Conservation (phyloP, 2,329 filamentous ascomycete genomes). For the Colletotrichum ledebouriae region DNA sequence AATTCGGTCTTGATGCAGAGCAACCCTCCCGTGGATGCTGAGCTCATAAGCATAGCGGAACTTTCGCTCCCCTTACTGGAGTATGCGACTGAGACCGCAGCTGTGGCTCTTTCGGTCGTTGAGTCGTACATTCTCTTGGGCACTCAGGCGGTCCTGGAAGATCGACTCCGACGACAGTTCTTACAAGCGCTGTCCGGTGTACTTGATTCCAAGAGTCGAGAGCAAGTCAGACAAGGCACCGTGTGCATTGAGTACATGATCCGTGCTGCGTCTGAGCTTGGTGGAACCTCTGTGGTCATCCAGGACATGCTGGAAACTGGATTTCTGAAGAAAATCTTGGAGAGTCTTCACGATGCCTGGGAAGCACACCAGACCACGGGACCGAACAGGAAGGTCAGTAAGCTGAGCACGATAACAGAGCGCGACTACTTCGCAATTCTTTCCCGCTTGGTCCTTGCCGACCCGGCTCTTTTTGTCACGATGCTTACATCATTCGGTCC, state of each 20-base stretch:
- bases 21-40: constrained; percentile 69
- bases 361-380: constrained; percentile 86
- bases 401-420: constrained; percentile 81
- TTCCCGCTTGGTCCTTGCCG: constrained; percentile 80
- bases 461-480: constrained; percentile 76
- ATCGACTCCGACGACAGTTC: constrained; percentile 65
- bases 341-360: constrained; percentile 76
- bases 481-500: constrained; percentile 63
- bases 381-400: constrained; percentile 77
- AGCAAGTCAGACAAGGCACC: constrained; percentile 69
- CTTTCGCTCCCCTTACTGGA: constrained; percentile 75
- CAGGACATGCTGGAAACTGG: constrained; percentile 75
- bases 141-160: constrained; percentile 73
- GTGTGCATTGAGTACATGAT: constrained; percentile 76
- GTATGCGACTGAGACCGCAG: constrained; percentile 73
- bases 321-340: constrained; percentile 73
- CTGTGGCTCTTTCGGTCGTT: constrained; percentile 72
- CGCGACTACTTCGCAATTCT: constrained; percentile 89
- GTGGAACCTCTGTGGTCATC: constrained; percentile 72
- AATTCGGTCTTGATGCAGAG: constrained; percentile 78
- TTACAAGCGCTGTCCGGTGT: constrained; percentile 63
- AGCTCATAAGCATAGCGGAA: constrained; percentile 74
- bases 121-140: constrained; percentile 80
- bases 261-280: constrained; percentile 71
- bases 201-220: constrained; percentile 67